These are phyloP conservation scores for Mycena venus DNA, from an alignment of 768 basidiomycete species.

Conservation along the genomic window DNA sequence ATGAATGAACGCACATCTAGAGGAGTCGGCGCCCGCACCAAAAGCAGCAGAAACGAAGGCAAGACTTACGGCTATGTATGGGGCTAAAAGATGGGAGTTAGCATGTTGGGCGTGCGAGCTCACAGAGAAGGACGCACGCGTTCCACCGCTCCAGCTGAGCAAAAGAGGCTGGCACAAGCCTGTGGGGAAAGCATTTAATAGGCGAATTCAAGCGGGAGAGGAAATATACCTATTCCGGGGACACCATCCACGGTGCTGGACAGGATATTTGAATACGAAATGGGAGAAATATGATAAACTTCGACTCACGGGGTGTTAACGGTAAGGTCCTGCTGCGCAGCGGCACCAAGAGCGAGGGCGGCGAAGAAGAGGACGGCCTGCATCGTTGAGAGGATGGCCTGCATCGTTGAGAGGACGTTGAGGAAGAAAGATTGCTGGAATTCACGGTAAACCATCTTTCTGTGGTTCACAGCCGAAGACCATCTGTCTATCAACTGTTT, in stretches of 20 bases:
- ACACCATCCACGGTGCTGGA: constrained; percentile 47
- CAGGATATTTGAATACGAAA: neutral
- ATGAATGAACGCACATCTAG: constrained; percentile 51
- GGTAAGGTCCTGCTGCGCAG: constrained; percentile 61
- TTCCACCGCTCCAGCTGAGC: constrained; percentile 5
- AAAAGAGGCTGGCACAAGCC: constrained; percentile 64
- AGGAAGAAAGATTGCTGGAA: no score
- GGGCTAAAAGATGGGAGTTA: constrained; percentile 55
- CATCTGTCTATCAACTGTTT: no score
- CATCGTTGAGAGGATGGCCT: no score
- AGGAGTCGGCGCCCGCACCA: neutral
- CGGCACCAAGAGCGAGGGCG: constrained; percentile 55
- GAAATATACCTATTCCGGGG: constrained; percentile 21
- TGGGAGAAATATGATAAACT: neutral
- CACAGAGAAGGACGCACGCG: constrained; percentile 54
- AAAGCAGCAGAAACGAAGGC: no score
- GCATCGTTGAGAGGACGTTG: constrained; percentile 43
- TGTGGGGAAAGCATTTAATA: neutral
- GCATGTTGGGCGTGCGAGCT: constrained; percentile 13
- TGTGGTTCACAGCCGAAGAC: no score
- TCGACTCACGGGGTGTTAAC: constrained; percentile 82
- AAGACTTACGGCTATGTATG: constrained; percentile 74
- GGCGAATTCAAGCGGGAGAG: neutral
- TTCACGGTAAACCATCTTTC: no score
- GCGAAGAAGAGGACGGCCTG: constrained; percentile 57